Conservation (phyloP, 148 eudicot species). For the Chenopodium album region DNA sequence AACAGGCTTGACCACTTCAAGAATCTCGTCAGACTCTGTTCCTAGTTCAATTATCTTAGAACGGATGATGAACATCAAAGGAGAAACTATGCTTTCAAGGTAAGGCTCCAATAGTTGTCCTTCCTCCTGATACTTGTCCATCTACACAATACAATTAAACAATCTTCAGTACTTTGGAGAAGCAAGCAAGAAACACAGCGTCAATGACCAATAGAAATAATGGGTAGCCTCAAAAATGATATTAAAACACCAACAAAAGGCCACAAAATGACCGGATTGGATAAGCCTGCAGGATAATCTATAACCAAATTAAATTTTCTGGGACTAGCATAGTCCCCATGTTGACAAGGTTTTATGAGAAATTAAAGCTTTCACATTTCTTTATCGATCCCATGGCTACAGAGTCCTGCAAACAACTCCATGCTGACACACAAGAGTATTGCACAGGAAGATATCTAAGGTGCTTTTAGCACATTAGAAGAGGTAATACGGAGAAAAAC, state of each 20-base stretch:
- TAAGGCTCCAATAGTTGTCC: constrained; percentile 93
- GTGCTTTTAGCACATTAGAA: neutral
- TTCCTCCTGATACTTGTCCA: constrained; percentile 95
- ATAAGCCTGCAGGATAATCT: neutral
- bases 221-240: neutral
- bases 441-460: neutral
- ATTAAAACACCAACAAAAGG: neutral
- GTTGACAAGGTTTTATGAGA: neutral
- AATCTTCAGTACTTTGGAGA: constrained; percentile 12
- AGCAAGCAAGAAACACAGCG: constrained; percentile 1
- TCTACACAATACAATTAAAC: constrained; percentile 38
- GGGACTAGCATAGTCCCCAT: neutral
- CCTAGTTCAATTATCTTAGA: constrained; percentile 62
- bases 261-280: neutral
- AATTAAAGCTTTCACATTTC: neutral
- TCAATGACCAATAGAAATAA: neutral
- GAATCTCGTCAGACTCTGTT: constrained; percentile 55
- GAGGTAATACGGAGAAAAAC: neutral
- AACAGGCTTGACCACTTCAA: constrained; percentile 75
- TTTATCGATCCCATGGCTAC: neutral
- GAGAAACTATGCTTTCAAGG: constrained; percentile 86
- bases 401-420: neutral
- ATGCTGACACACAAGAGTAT: neutral
- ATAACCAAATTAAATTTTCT: neutral
- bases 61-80: constrained; percentile 81